A percentile compares a stretch with the other conserved stretches of the same genome.
These are phyloP conservation scores for Neurospora sp. DNA, from an alignment of 495 filamentous ascomycete species.

Conservation along the genomic window DNA sequence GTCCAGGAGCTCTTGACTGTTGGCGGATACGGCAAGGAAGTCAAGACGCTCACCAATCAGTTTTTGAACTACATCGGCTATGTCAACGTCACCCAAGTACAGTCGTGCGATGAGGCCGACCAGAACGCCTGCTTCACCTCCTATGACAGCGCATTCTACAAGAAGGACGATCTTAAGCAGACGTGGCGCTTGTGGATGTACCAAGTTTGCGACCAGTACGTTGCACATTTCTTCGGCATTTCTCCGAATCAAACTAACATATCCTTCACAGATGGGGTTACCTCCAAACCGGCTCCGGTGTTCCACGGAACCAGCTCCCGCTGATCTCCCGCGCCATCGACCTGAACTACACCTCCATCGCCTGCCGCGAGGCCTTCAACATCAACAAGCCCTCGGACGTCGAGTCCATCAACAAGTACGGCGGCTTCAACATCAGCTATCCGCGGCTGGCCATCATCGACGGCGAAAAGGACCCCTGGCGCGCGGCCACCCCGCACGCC, in stretches of 20 bases:
- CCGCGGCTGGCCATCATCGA: constrained; percentile 57
- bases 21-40: constrained; percentile 46
- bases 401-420: constrained; percentile 54
- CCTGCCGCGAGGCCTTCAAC: constrained; percentile 54
- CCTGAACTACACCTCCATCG: constrained; percentile 39
- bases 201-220: constrained; percentile 38
- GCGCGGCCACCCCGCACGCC: constrained; percentile 52
- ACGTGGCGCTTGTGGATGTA: constrained; percentile 53
- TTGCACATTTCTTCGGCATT: background rate
- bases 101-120: constrained; percentile 6
- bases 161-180: constrained; percentile 36
- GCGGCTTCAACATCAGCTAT: constrained; percentile 55
- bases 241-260: background rate
- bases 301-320: constrained; percentile 46
- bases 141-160: constrained; percentile 41
- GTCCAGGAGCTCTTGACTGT: constrained; percentile 38
- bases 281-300: constrained; percentile 54
- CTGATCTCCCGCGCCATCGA: constrained; percentile 55
- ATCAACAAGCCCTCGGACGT: constrained; percentile 47
- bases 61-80: constrained; percentile 61
- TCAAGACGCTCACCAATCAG: constrained; percentile 36
- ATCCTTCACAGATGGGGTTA: constrained; percentile 54
- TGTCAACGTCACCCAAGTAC: constrained; percentile 32
- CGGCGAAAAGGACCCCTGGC: constrained; percentile 62
- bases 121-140: constrained; percentile 49